Evolutionary conservation across 805 yeast genomes (phyloP).

Genomic region (Schwanniomyces yamadae): DNA sequence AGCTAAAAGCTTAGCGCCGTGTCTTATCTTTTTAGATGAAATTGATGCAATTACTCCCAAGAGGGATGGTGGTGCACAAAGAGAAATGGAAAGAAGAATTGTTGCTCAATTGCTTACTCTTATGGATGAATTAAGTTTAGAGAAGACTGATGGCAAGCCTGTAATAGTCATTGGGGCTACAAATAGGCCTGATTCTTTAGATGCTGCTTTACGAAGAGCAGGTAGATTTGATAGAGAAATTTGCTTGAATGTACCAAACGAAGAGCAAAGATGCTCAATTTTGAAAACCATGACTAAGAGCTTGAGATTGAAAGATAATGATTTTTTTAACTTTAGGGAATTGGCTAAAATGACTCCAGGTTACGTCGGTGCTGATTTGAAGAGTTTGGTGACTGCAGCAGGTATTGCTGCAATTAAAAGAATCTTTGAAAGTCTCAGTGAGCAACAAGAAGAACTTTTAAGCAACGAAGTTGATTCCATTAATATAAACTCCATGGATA

Average conservation of each 20-base stretch:
- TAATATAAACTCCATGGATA: constrained; percentile 30
- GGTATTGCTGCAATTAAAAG: constrained; percentile 93
- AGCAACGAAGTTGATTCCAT: constrained; percentile 4
- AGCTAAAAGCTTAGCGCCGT: constrained; percentile 87
- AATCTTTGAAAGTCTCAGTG: constrained; percentile 64
- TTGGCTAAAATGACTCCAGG: constrained; percentile 96
- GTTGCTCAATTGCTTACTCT: constrained; percentile 94
- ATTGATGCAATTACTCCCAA: constrained; percentile 98
- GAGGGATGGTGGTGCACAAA: constrained; percentile 90
- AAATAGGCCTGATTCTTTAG: constrained; percentile 92
- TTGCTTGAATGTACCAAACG: constrained; percentile 92
- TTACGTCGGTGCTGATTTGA: constrained; percentile 95
- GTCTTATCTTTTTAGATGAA: constrained; percentile 90
- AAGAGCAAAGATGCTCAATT: constrained; percentile 73
- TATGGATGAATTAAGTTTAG: constrained; percentile 88
- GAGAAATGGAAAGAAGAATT: constrained; percentile 96
- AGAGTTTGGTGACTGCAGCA: constrained; percentile 91
- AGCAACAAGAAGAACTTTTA: constrained; percentile 33
- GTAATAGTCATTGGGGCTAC: constrained; percentile 96
- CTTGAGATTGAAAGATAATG: constrained; percentile 62
- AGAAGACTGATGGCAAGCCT: constrained; percentile 88
- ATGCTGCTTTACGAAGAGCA: constrained; percentile 92
- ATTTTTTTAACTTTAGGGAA: constrained; percentile 58
- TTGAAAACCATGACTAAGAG: constrained; percentile 67
- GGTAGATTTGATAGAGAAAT: constrained; percentile 97